A percentile compares a stretch with the other conserved stretches of the same genome.
These are phyloP conservation scores for Oryza coarctata DNA, from an alignment of 176 grass and related monocot genomes.

Conservation along the genomic window DNA sequence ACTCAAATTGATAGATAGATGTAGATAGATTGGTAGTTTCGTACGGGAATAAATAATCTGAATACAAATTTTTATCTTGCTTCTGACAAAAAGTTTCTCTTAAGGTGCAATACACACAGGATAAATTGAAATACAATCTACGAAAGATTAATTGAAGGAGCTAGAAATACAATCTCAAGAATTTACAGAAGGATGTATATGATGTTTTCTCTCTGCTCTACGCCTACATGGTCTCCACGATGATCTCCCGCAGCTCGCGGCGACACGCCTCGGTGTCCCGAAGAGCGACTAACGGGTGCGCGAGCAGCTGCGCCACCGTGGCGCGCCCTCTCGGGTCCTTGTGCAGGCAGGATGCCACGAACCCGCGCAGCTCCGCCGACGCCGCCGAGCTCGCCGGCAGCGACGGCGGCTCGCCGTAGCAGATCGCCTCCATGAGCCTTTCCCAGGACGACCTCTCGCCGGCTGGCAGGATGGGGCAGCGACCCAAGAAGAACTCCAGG, in stretches of 20 bases:
- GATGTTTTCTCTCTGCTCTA: slow-evolving; percentile 13
- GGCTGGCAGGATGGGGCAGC: slow-evolving; percentile 10
- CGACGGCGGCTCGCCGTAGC: slow-evolving; percentile 23
- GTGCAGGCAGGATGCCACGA: slow-evolving; percentile 43
- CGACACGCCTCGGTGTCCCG: slow-evolving; percentile 15
- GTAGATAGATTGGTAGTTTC: no score
- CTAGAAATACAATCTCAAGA: neutral
- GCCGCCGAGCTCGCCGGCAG: neutral
- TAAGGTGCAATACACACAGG: no score
- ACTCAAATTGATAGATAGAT: no score
- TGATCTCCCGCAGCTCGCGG: slow-evolving; percentile 21
- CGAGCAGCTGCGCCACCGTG: slow-evolving; percentile 45
- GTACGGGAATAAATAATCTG: no score
- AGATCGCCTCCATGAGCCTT: slow-evolving; percentile 44
- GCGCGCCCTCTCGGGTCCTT: slow-evolving; percentile 42
- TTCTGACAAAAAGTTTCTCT: no score
- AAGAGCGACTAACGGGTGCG: slow-evolving; percentile 38
- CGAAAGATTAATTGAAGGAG: no score
- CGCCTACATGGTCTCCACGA: slow-evolving; percentile 16
- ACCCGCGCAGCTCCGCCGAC: slow-evolving; percentile 34
- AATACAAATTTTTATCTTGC: no score
- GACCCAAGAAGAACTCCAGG: slow-evolving; percentile 42
- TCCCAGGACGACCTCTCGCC: neutral
- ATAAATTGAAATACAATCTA: no score
- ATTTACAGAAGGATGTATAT: neutral